Percentiles rank a stretch among this genome's conserved stretches.
These are phyloP conservation scores for Marasmius tenuissimus DNA, from an alignment of 1,284 basidiomycete genomes.

Conservation along the genomic window DNA sequence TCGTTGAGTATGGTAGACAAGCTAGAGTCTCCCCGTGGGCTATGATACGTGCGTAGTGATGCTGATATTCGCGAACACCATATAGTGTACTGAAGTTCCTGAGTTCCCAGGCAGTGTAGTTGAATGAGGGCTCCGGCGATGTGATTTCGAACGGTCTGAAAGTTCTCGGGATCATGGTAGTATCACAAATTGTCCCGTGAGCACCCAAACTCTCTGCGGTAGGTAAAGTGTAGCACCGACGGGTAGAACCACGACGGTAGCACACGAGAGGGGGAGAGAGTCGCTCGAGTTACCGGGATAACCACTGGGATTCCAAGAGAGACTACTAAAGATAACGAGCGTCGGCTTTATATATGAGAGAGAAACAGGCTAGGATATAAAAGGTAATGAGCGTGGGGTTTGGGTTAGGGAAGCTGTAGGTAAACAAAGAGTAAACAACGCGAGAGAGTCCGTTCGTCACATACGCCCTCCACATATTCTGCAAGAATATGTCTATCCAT, in stretches of 20 bases:
- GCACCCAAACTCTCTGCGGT: too few relatives aligned
- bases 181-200: too few relatives aligned
- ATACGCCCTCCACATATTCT: conserved; percentile 2
- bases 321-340: not conserved
- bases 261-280: not conserved
- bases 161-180: too few relatives aligned
- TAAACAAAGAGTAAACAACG: not conserved
- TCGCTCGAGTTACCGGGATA: not conserved
- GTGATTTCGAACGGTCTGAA: too few relatives aligned
- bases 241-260: not conserved
- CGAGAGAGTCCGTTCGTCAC: not conserved
- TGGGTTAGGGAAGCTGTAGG: not conserved
- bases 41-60: too few relatives aligned
- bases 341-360: not conserved
- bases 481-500: not conserved
- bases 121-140: too few relatives aligned
- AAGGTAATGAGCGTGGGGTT: not conserved
- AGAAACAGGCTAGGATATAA: not conserved
- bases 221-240: not conserved
- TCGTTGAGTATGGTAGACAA: too few relatives aligned
- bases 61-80: too few relatives aligned
- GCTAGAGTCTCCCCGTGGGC: too few relatives aligned
- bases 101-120: too few relatives aligned
- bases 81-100: too few relatives aligned
- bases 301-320: not conserved